Conservation (phyloP, 2,329 filamentous ascomycete species). For the Stachybotrys chartarum region DNA sequence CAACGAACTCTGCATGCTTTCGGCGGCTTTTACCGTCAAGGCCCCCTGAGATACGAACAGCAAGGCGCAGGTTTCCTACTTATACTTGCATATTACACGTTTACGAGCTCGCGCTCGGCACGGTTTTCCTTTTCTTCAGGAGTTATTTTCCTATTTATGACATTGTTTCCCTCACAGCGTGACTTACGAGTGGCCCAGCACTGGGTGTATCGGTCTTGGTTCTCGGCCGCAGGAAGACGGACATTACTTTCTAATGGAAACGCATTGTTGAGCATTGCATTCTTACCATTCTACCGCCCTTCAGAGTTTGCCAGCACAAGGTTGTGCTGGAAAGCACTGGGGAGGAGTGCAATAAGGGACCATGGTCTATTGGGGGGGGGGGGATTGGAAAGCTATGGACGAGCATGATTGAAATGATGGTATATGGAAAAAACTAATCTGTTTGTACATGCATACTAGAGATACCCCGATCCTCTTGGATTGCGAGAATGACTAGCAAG, state of each 20-base stretch:
- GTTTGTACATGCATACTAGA: constrained; percentile 20
- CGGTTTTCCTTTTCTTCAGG: neutral
- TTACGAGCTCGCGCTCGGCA: constrained; percentile 1
- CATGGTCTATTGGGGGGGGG: constrained; percentile 16
- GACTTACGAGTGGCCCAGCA: constrained; percentile 16
- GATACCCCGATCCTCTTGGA: constrained; percentile 20
- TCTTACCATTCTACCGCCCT: constrained; percentile 3
- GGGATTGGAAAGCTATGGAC: constrained; percentile 4
- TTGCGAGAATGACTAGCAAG: constrained; percentile 20
- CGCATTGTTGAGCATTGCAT: constrained; percentile 17
- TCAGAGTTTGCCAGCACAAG: constrained; percentile 2
- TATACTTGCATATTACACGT: constrained; percentile 6
- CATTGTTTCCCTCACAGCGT: constrained; percentile 10
- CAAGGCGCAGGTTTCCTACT: neutral
- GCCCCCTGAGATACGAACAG: neutral
- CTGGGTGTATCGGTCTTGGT: constrained; percentile 19
- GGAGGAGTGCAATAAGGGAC: constrained; percentile 11
- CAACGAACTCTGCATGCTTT: neutral
- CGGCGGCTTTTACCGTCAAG: neutral
- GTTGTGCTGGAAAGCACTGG: neutral
- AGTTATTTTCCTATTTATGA: neutral
- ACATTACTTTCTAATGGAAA: constrained; percentile 2
- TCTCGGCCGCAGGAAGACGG: constrained; percentile 2
- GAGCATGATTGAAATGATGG: constrained; percentile 9
- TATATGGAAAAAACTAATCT: neutral